Evolutionary conservation across 495 filamentous ascomycete genomes (phyloP), one percentile per base, ranked within the genome.

Genomic region (Penicillium antarcticum): DNA sequence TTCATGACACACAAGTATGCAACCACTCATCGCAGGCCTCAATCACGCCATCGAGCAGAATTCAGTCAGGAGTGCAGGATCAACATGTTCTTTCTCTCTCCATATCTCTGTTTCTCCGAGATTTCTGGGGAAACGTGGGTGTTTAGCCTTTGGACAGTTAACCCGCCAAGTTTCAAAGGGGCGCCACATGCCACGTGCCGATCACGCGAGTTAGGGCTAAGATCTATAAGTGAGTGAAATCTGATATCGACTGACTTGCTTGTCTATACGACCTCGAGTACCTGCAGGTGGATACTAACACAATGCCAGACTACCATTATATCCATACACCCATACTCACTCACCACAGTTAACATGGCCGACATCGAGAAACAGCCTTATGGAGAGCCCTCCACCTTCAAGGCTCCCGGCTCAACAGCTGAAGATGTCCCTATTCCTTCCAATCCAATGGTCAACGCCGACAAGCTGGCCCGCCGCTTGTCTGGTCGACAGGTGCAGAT

Each of bases 401-500:
- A 56, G 36, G 52, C 13, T 10, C 38, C 53, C 14, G 54, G 47
- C 9, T 8, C 5, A 29, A 16, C 21, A 17, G 42, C 6, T 9
- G 45, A 37, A 3, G 56, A 55, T 26, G 21, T 41, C 23, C 26
- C n/a, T 19, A 14, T 41, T 17, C 26, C n/a, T 4, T 19, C 48
- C 6, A 47, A 50, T 23, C 63, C 48, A 1, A 38, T 57, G 34
- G 56, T 66, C 48, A 58, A 56, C 29, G 64, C 66, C 4, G 63
- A 70, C 51, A 63, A 62, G 42, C 60, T 74, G 11, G 66, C 69
- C 10, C 66, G 71, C 7, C 65, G 62, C 16, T 51, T 72, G 14
- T 74, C 66, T 21, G 67, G 75, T 4, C 71, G 81, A 5, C 80
- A 84, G 49, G 77, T 82, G 13, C 80, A 84, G 60, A 82, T 86